Conservation (phyloP, 257 asterid genomes). For the Solanum sparsipilum region DNA sequence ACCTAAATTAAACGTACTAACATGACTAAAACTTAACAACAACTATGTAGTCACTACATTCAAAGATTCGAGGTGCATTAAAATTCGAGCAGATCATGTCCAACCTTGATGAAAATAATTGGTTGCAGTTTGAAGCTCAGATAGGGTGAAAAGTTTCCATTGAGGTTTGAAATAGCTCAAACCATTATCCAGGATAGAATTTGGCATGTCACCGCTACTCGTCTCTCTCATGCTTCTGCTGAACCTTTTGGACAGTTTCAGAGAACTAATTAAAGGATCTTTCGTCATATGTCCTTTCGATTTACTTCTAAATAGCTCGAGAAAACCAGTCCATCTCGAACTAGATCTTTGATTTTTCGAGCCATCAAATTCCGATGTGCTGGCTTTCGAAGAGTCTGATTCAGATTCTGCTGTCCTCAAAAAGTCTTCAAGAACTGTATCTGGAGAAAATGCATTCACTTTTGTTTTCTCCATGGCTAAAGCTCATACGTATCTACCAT, state of each 20-base stretch:
- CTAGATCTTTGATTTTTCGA: conserved; percentile 21
- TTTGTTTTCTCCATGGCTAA: conserved; percentile 52
- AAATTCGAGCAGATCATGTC: neutral
- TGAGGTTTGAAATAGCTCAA: conserved; percentile 75
- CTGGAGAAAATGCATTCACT: conserved; percentile 56
- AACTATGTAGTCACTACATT: neutral
- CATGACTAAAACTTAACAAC: neutral
- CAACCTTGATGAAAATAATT: conserved; percentile 64
- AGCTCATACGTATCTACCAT: conserved; percentile 9
- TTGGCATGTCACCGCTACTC: conserved; percentile 1
- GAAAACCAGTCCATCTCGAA: conserved; percentile 46
- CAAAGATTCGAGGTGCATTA: neutral
- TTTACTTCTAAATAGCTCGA: conserved; percentile 38
- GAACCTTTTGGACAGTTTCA: conserved; percentile 43
- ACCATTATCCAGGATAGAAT: conserved; percentile 30
- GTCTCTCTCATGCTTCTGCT: conserved; percentile 66
- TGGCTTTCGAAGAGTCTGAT: conserved; percentile 62
- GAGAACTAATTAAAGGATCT: conserved; percentile 31
- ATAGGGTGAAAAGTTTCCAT: conserved; percentile 61
- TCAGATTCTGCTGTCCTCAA: conserved; percentile 60
- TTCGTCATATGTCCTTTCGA: conserved; percentile 41
- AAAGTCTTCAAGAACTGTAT: conserved; percentile 82
- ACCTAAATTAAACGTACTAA: neutral
- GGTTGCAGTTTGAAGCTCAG: conserved; percentile 74
- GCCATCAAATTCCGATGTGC: conserved; percentile 54